Evolutionary conservation across 2,329 filamentous ascomycete species (phyloP).

Genomic region (Canariomyces notabilis): DNA sequence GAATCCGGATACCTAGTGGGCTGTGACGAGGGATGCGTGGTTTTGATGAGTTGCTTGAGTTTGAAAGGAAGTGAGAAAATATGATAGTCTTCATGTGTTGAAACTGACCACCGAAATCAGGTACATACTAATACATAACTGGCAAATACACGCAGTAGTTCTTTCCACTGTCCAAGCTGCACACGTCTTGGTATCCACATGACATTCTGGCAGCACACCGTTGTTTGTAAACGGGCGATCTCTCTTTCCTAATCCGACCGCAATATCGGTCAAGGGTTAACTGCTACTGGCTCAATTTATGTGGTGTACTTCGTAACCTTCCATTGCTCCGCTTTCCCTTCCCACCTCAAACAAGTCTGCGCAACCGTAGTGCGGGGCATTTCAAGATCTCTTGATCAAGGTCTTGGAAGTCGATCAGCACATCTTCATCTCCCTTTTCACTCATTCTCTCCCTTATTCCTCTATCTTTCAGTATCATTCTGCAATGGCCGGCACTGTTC

Average conservation of each 20-base stretch:
- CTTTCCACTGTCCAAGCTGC: too few species aligned
- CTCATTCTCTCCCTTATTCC: neutral
- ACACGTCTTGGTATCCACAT: neutral
- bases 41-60: too few species aligned
- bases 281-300: neutral
- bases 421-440: neutral
- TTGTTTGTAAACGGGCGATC: neutral
- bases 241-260: neutral
- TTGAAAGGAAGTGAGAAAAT: too few species aligned
- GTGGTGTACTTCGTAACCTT: neutral
- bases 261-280: neutral
- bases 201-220: neutral
- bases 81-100: too few species aligned
- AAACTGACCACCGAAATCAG: too few species aligned
- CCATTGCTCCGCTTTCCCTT: neutral
- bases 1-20: too few species aligned
- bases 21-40: too few species aligned
- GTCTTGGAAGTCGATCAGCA: neutral
- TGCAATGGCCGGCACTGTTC: constrained; percentile 59
- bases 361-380: constrained; percentile 5
- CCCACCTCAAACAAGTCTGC: neutral
- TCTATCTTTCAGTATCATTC: neutral
- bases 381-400: neutral
- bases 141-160: too few species aligned
- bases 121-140: too few species aligned